Evolutionary conservation across 306 rosid genomes (phyloP).

Genomic region (Leucaena leucocephala): DNA sequence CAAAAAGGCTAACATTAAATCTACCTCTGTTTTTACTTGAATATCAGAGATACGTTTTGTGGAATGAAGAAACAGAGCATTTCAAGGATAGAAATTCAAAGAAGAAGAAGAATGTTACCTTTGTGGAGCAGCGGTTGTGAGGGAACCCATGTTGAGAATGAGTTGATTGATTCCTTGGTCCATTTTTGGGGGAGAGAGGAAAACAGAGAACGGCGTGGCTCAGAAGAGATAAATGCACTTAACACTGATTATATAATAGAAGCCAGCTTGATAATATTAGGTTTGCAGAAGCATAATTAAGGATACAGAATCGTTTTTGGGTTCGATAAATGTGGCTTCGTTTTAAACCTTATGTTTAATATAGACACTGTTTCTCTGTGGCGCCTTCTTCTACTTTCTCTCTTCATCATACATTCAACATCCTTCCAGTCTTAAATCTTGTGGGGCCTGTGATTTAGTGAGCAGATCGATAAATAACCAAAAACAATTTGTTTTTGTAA

Average conservation of each 20-base stretch:
- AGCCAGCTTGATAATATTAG: not conserved
- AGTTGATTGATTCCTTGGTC: slow-evolving; percentile 54
- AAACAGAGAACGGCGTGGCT: not conserved
- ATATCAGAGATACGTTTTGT: too few relatives aligned
- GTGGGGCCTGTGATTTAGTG: not conserved
- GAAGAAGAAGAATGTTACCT: slow-evolving; percentile 48
- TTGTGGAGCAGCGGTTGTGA: slow-evolving; percentile 60
- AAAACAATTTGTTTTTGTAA: too few relatives aligned
- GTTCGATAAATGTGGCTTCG: slow-evolving; percentile 48
- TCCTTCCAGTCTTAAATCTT: not conserved
- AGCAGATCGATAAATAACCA: too few relatives aligned
- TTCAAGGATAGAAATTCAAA: not conserved
- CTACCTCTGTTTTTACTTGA: too few relatives aligned
- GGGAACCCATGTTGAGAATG: slow-evolving; percentile 70
- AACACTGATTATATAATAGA: not conserved
- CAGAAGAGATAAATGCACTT: not conserved
- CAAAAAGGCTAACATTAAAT: not conserved
- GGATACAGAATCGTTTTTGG: not conserved
- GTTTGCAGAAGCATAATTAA: slow-evolving; percentile 9
- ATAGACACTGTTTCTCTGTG: not conserved
- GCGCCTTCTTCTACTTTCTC: slow-evolving; percentile 40
- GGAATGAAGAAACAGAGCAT: not conserved
- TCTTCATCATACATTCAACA: slow-evolving; percentile 34
- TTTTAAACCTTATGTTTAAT: slow-evolving; percentile 29
- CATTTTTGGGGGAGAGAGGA: slow-evolving; percentile 38